Base-by-base conservation (phyloP, 2,329 filamentous ascomycete genomes). In the Aspergillus sp. region DNA sequence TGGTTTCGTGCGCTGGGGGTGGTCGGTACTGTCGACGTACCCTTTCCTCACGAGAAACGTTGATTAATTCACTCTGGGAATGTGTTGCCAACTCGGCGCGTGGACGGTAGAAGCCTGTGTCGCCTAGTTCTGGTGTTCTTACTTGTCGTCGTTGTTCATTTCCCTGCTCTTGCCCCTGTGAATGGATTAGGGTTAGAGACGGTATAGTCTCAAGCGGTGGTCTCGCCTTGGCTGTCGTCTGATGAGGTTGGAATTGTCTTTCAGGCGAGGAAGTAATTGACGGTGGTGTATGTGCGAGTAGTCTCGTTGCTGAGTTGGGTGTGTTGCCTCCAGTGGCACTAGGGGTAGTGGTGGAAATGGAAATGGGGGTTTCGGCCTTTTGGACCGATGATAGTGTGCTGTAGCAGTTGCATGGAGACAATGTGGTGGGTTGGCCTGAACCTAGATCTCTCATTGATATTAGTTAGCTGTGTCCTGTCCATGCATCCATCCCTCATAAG, bases 21-120 rank as follows among this genome's bases (percentile, higher is more conserved):
- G 6, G 29, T 34, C 19, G 19, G 19, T 19, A 19, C 19, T 44
- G 33, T 8, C 42, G 45, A 5, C 30, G 5, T 4, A 30, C 44
- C 29, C 55, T 51, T 41, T 56, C 48, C 4, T 45, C 32, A 0
- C 45, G 38, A 0, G 59, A 56, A 2, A 57, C 26, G 26, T 64
- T 65, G 40, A 65, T 64, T 1, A 64, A 48, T 43, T 64, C 62
- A 26, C 59, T 54, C n/a, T 51, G 49, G 2, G 55, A 47, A 12
- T 52, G 28, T 0, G 52, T 48, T 1, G 62, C 45, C 32, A 65
- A 49, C 45, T 65, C 62, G 4, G 52, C 56, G 12, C 58, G 54
- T 32, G 46, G 48, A 1, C 54, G 57, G 46, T 56, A 53, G 51
- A 63, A 58, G 2, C 55, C 56, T 19, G 61, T 64, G 41, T 62